Evolutionary conservation across 1,139 yeast species (phyloP).

Genomic region (Hyphopichia fennica): DNA sequence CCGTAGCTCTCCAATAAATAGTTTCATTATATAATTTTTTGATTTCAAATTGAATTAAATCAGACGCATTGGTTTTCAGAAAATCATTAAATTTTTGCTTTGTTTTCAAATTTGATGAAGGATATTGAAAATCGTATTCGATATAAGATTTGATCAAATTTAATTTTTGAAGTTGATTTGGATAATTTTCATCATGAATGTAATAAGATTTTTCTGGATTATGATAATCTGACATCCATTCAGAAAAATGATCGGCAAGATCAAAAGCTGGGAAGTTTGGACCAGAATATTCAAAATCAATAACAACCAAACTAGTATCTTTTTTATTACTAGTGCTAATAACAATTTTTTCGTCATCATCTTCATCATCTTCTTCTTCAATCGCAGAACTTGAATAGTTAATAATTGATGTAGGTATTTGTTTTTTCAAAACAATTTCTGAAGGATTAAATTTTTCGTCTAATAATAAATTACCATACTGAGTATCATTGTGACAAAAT

Average conservation of each 20-base stretch:
- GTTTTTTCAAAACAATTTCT: slow-evolving; percentile 33
- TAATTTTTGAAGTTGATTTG: slow-evolving; percentile 64
- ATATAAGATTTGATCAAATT: slow-evolving; percentile 76
- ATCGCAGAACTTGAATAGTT: slow-evolving; percentile 14
- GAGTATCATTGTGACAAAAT: slow-evolving; percentile 95
- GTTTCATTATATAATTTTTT: slow-evolving; percentile 62
- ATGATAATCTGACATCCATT: slow-evolving; percentile 96
- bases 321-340: slow-evolving; percentile 33
- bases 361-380: slow-evolving; percentile 15
- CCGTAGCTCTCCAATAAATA: slow-evolving; percentile 78
- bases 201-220: slow-evolving; percentile 61
- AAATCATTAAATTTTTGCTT: slow-evolving; percentile 16
- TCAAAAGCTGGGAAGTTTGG: slow-evolving; percentile 91
- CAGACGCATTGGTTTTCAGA: slow-evolving; percentile 20
- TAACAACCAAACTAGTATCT: slow-evolving; percentile 82
- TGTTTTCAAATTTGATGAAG: slow-evolving; percentile 33
- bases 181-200: slow-evolving; percentile 58
- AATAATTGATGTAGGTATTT: slow-evolving; percentile 5
- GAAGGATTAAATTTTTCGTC: slow-evolving; percentile 35
- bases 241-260: slow-evolving; percentile 84
- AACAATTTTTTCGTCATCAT: slow-evolving; percentile 10
- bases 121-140: slow-evolving; percentile 48
- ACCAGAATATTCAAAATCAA: slow-evolving; percentile 95
- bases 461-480: slow-evolving; percentile 84
- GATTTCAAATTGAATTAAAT: slow-evolving; percentile 52